Evolutionary conservation across 2,329 filamentous ascomycete genomes (phyloP), one percentile per base, ranked within the genome.

Genomic region (Aspergillus sp.): DNA sequence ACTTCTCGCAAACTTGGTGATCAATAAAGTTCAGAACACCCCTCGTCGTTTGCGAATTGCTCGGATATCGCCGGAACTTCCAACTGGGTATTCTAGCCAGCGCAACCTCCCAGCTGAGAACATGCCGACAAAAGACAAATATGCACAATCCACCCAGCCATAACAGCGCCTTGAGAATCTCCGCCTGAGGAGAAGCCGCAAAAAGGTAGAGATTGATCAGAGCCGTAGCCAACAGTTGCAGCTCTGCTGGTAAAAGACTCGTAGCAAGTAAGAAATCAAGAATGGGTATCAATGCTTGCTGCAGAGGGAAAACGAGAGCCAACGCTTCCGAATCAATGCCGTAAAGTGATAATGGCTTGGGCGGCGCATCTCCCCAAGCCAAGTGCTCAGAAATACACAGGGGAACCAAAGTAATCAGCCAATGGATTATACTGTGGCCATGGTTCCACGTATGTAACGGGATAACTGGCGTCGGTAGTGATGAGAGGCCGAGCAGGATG

Each of bases 71-170:
- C 57, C 82, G 80, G 59, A 97, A 90, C 39, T 90, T 86, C 89
- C 91, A 96, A 58, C 83, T 89, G 2, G 93, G 93, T 15, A 97
- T 88, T 49, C 91, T 80, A 44, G 91, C 90, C 51, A 98, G 73
- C 22, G 85, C 80, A 46, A 97, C 85, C 41, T 88, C 90, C 86
- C 88, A 94, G 58, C 78, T 79, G 32, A 97, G 80, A 10, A 93
- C 80, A 25, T 83, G 78, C 25, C 82, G 81, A 62, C 89, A 94
- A 5, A 81, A 72, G 3, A 91, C 70, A 46, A 95, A 81, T 13
- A 95, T 67, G 41, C 81, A 78, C 25, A 96, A 67, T 1, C 90
- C 90, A n/a, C 91, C 84, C 41, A 84, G 75, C 87, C 88, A 95
- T 48, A 96, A 75, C 46, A 97, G 73, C 13, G 86, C 83, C 70